phyloP scores from a whole-genome alignment of 2,329 filamentous ascomycete genomes.

The Cyphellophora europaea region DNA sequence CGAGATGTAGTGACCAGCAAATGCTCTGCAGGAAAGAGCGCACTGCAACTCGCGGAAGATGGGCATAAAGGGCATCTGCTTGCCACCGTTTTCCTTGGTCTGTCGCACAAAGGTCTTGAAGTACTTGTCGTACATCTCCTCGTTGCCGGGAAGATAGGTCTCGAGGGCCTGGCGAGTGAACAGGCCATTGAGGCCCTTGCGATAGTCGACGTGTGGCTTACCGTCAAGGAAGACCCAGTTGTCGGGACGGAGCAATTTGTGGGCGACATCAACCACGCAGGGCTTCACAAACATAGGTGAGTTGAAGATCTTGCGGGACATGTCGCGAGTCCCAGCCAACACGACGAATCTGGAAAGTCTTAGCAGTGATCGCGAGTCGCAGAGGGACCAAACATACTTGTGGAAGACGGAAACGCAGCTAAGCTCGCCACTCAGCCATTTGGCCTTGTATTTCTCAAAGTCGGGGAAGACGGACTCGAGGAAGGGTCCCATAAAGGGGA shows the following conservation, averaged over 20 bases:
- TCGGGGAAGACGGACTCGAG: slow-evolving; percentile 84
- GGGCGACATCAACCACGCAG: slow-evolving; percentile 87
- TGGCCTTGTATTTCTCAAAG: slow-evolving; percentile 81
- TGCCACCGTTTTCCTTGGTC: slow-evolving; percentile 60
- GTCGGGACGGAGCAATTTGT: slow-evolving; percentile 81
- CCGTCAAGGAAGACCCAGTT: slow-evolving; percentile 99
- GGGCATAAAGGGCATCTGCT: slow-evolving; percentile 80
- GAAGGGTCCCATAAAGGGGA: slow-evolving; percentile 91
- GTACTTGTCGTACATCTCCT: slow-evolving; percentile 83
- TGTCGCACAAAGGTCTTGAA: slow-evolving; percentile 69
- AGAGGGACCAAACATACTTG: slow-evolving; percentile 55
- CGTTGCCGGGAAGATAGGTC: slow-evolving; percentile 81
- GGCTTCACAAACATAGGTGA: slow-evolving; percentile 87
- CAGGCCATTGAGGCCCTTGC: slow-evolving; percentile 87
- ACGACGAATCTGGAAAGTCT: slow-evolving; percentile 68
- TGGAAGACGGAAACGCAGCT: slow-evolving; percentile 99
- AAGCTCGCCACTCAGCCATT: slow-evolving; percentile 84
- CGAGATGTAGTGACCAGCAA: slow-evolving; percentile 90
- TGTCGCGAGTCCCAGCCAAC: slow-evolving; percentile 87
- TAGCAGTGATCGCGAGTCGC: neutral
- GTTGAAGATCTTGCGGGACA: slow-evolving; percentile 95
- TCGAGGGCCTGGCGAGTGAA: slow-evolving; percentile 88
- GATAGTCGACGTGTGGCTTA: slow-evolving; percentile 89
- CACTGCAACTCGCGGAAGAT: slow-evolving; percentile 92
- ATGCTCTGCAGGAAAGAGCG: slow-evolving; percentile 90